Base-by-base conservation (phyloP, 2,329 filamentous ascomycete genomes). In the Epichloe gansuensis region DNA sequence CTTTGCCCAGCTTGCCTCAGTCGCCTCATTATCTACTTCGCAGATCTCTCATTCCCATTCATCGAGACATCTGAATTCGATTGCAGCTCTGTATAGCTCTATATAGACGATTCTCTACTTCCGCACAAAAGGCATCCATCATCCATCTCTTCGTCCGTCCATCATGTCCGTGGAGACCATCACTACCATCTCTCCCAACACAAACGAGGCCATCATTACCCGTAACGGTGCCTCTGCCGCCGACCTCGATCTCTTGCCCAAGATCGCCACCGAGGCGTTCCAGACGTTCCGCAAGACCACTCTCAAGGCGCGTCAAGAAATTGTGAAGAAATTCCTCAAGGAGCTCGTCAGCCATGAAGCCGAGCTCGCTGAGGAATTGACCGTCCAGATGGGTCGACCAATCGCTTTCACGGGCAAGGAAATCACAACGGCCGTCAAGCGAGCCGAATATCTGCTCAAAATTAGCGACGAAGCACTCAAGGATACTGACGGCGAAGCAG, bases 381-480 rank as follows among this genome's bases (percentile, higher is more conserved):
- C 90, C 0, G 84, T 88, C 65, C 90, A 97, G 72, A 97, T 97
- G 90, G 91, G 91, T 42, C 79, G 91, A 21, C 91, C 91, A 36
- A 95, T 96, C 61, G 79, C 85, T 39, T 96, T 91, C 67, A 87
- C 87, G 0, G 82, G 78, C 46, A 89, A 82, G 59, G 91, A 97
- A 72, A 77, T 97, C 58, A 72, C 80, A 34, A 97, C 91, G 15
- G 90, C 90, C 7, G 79, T 94, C 58, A 87, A 86, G 71, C 81
- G 91, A 57, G 87, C 84, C 57, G 82, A 95, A 63, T 95, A 95
- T 64, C 73, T 97, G 53, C 76, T 94, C 61, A 89, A 87, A 65
- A 85, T 95, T 56, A 89, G 85, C 60, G 80, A 83, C 11, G 85
- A 93, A 42, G 81, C 80, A 1, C 74, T 97, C 50, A 80, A 83